Evolutionary conservation across 352 stramenopile species (phyloP).

Genomic region (Pythium plurisporium): DNA sequence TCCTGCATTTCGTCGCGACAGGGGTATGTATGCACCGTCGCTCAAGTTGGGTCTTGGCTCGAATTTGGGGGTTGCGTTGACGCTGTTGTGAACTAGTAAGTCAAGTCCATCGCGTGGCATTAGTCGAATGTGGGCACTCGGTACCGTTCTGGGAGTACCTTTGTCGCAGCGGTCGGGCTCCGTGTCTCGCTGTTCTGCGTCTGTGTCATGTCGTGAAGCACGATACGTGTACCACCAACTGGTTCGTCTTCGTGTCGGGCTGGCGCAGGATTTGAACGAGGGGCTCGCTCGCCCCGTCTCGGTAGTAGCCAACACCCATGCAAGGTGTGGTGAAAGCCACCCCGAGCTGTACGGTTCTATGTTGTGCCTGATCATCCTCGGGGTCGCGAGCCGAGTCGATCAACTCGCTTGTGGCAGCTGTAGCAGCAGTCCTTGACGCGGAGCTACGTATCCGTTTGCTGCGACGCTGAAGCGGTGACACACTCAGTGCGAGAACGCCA

Average conservation of each 20-base stretch:
- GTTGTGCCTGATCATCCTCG: neutral
- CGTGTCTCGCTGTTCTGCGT: neutral
- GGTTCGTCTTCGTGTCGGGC: constrained; percentile 5
- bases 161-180: neutral
- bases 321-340: constrained; percentile 60
- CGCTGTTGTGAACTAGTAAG: too few species aligned
- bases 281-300: constrained; percentile 16
- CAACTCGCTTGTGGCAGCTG: too few species aligned
- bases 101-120: too few species aligned
- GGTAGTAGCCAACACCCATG: constrained; percentile 59
- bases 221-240: constrained; percentile 18
- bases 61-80: too few species aligned
- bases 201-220: neutral
- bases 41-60: too few species aligned
- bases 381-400: too few species aligned
- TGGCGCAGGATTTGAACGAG: constrained; percentile 52
- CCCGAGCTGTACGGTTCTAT: constrained; percentile 36
- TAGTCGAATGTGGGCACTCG: too few species aligned
- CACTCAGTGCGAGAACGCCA: constrained; percentile 38
- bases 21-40: too few species aligned
- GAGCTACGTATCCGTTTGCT: neutral
- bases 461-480: neutral
- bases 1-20: too few species aligned
- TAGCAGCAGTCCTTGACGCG: neutral
- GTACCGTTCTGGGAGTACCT: neutral